These are phyloP conservation scores for Lichtheimia ramosa DNA, from an alignment of 371 early-diverging fungal genomes.

Conservation along the genomic window DNA sequence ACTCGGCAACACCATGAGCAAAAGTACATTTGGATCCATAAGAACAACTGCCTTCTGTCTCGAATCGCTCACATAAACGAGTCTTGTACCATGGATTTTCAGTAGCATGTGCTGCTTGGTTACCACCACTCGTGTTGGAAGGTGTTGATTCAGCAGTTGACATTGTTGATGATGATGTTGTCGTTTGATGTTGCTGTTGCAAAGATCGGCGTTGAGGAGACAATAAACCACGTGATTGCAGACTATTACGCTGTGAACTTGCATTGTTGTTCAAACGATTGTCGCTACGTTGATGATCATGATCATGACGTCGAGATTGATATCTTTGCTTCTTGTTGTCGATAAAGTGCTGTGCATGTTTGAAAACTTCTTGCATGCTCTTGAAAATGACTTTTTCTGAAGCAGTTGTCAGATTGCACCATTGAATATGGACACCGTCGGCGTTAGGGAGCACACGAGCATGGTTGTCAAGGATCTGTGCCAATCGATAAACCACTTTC, in stretches of 20 bases:
- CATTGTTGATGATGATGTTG: no score
- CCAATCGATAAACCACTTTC: constrained; percentile 76
- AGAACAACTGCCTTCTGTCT: constrained; percentile 78
- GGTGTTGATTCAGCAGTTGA: not conserved
- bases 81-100: constrained; percentile 80
- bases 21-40: constrained; percentile 82
- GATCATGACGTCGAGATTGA: constrained; percentile 14
- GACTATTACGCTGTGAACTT: not conserved
- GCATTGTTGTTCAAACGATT: not conserved
- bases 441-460: constrained; percentile 64
- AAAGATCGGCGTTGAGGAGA: not conserved
- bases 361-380: constrained; percentile 81
- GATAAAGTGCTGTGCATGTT: constrained; percentile 65
- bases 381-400: constrained; percentile 70
- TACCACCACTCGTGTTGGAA: not conserved
- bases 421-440: constrained; percentile 73
- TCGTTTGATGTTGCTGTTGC: no score
- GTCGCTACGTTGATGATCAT: not conserved
- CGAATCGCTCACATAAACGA: constrained; percentile 79
- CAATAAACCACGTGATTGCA: not conserved
- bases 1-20: constrained; percentile 81
- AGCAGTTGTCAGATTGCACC: constrained; percentile 66
- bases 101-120: not conserved
- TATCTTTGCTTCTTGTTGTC: constrained; percentile 42
- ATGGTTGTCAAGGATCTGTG: constrained; percentile 62